A percentile compares a stretch with the other conserved stretches of the same genome.
These are phyloP conservation scores for Saccharum officinarum DNA, from an alignment of 176 grass and related monocot genomes.

Conservation along the genomic window DNA sequence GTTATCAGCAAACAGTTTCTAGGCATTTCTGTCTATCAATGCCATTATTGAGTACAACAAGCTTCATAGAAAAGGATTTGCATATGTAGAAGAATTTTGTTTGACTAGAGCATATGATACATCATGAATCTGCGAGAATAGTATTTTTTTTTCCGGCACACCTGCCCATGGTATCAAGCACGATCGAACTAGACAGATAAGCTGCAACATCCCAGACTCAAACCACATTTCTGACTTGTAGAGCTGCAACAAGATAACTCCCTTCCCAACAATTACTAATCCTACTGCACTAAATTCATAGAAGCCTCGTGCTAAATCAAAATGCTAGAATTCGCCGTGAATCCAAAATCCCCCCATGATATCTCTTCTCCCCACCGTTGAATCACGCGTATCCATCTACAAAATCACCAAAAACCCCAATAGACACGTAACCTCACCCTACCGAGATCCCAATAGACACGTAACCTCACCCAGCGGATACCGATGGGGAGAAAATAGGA, in stretches of 20 bases:
- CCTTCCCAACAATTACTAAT: too few relatives aligned
- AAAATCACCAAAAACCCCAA: background rate
- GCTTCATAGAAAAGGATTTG: background rate
- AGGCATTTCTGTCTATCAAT: background rate
- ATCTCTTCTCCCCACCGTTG: background rate
- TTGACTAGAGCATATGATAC: background rate
- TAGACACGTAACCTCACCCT: background rate
- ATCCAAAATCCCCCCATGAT: background rate
- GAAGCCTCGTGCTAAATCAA: background rate
- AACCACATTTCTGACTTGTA: too few relatives aligned
- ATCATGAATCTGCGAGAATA: too few relatives aligned
- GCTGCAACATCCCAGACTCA: too few relatives aligned
- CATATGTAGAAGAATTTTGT: background rate
- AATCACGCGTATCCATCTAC: background rate
- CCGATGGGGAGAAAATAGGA: background rate
- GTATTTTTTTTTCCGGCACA: too few relatives aligned
- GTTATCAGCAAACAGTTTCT: background rate
- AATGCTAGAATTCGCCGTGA: background rate
- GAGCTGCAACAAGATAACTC: too few relatives aligned
- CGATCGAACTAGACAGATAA: too few relatives aligned
- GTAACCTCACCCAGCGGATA: background rate
- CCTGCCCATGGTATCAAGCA: too few relatives aligned
- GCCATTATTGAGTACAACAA: background rate
- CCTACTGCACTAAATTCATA: background rate
- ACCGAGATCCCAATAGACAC: background rate